Base-by-base conservation (phyloP, 371 early-diverging fungal species). In the Mucor saturninus region DNA sequence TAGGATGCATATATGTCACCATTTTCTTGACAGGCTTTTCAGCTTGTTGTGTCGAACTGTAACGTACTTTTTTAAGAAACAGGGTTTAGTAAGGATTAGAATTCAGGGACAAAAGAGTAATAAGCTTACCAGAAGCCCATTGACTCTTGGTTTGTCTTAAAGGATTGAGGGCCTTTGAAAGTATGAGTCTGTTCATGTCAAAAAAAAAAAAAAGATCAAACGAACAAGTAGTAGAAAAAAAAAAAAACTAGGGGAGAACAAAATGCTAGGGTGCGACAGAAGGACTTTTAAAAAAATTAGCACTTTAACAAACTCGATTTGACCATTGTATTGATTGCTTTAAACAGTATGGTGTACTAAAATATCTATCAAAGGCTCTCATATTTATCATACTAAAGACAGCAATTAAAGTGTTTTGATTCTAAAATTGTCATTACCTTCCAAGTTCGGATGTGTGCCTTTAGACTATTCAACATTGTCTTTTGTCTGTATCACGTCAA, bases 1-100 rank as follows among this genome's bases (percentile, higher is more conserved):
- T 74, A 21, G 80, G 80, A 53, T 79, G 79, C n/a, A 59, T 75
- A 50, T 70, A 45, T 4, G 43, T 53, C n/a, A 67, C 43, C 15
- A 61, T 60, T 45, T 61, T 64, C 30, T 64, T 64, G 48, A 32
- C 37, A 6, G 14, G 38, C 14, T 38, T 59, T 5, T 5, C 37
- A 11, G 32, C 39, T 26, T 31, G n/a, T 5, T 29, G 7, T 21
- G 48, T 49, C 28, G 59, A 49, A 28, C 26, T 49, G 28, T n/a
- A 13, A 9, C 37, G 49, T 38, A 48, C 39, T 11, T 37, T 21
- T 32, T 56, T 37, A 49, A 48, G 6, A 49, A 39, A 21, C 21
- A 21, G 21, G 21, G n/a, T 32, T 13, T 10, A 11, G 5, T 10
- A 37, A 32, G n/a, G 21, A 45, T 14, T 45, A 30, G n/a, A 15